phyloP scores from a whole-genome alignment of 805 yeast species.

The Blastobotrys chiropterorum region DNA sequence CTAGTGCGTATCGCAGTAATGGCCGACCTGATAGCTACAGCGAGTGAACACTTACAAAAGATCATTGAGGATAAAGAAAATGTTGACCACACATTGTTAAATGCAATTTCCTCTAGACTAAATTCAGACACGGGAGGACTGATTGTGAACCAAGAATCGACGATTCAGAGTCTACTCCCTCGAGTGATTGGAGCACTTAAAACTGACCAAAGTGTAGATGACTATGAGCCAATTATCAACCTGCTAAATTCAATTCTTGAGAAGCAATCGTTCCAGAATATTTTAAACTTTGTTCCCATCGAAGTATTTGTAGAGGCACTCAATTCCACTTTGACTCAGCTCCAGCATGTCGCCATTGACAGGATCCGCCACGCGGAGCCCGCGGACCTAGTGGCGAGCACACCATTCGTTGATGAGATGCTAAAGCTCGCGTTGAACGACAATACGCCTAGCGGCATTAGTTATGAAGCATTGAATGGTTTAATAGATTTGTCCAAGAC shows the following conservation, averaged over 20 bases:
- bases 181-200: neutral
- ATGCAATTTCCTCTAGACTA: neutral
- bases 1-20: too few species aligned
- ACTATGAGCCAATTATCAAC: conserved; percentile 12
- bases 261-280: conserved; percentile 27
- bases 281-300: conserved; percentile 21
- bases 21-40: neutral
- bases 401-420: conserved; percentile 25
- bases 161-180: neutral
- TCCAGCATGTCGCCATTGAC: conserved; percentile 25
- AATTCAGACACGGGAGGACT: neutral
- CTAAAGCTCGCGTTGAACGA: conserved; percentile 22
- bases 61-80: neutral
- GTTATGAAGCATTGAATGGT: conserved; percentile 13
- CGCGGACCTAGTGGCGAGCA: conserved; percentile 32
- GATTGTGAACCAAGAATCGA: neutral
- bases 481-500: conserved; percentile 19
- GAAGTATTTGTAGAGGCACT: conserved; percentile 29
- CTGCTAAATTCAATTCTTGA: conserved; percentile 26
- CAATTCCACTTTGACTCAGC: conserved; percentile 22
- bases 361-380: conserved; percentile 28
- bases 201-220: conserved; percentile 6
- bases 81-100: neutral
- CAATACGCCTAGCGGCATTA: conserved; percentile 22
- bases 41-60: neutral